Evolutionary conservation across 1,139 yeast species (phyloP), one percentile per base, ranked within the genome.

Genomic region (Spencermartinsiella ligniputridi): DNA sequence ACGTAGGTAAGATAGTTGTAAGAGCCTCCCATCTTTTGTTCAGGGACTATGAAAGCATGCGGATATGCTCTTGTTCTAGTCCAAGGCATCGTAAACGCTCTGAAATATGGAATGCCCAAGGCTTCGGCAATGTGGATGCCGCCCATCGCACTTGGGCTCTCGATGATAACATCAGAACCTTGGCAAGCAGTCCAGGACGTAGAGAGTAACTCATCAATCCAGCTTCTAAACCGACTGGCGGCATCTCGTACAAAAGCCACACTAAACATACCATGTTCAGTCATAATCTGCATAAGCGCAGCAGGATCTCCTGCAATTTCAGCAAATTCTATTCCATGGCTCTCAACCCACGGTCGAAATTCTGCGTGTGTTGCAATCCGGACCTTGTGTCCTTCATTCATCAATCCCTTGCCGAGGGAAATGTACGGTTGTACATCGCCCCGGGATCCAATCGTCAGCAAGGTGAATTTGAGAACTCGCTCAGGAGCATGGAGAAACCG

Each of bases 1-100:
- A 88, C 90, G 64, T 92, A 95, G 0, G 97, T 89, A 66, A 92
- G 70, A 58, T 87, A 87, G 61, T 90, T 90, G 66, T 90, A 90
- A 3, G 92, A 83, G 1, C 97, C 96, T 6, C 97, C 96, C 63
- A 84, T 78, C 60, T 84, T 87, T 62, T 85, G 95, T 49, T 88
- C 97, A 0, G 97, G 97, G 3, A 88, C 96, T 57, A 90, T 81
- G 54, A 90, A 89, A 0, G 97, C 97, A 69, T 90, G 97, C 1
- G 97, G 97, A 60, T 90, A 90, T 0, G 96, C 95, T 52, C 95
- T 74, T 0, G 97, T 90, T 54, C 96, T 70, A 0, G 97, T 87
- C 97, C 97, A 90, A 0, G 97, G 97, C 97, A 90, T 90, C 0
- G 97, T 92, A 60, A 90, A 92, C 0, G 97, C 97, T 55, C 97